Percentiles rank a stretch among this genome's conserved stretches.
Evolutionary conservation across 768 basidiomycete genomes (phyloP).

Genomic region (Mycena metata): DNA sequence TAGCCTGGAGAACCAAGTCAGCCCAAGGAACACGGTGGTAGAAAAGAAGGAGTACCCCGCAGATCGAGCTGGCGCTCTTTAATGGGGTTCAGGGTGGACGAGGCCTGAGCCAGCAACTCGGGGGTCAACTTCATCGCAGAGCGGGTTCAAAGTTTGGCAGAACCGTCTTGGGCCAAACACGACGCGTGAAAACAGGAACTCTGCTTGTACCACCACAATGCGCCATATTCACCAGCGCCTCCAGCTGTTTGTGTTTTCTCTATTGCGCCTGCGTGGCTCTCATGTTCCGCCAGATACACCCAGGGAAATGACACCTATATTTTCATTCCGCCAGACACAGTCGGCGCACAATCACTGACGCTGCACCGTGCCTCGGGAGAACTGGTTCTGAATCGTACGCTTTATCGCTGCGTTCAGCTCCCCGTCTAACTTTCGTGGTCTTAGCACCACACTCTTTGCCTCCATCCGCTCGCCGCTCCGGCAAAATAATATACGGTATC

Average conservation of each 20-base stretch:
- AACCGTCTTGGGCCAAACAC: conserved; percentile 41
- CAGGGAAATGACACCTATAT: conserved; percentile 83
- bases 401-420: conserved; percentile 18
- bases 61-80: conserved; percentile 95
- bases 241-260: conserved; percentile 65
- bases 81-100: conserved; percentile 82
- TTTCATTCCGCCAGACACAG: conserved; percentile 75
- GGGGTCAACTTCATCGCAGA: conserved; percentile 91
- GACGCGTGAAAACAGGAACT: conserved; percentile 52
- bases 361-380: conserved; percentile 83
- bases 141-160: conserved; percentile 27
- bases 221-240: conserved; percentile 79
- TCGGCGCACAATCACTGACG: conserved; percentile 75
- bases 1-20: conserved; percentile 68
- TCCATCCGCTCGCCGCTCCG: conserved; percentile 68
- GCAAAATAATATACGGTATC: conserved; percentile 80
- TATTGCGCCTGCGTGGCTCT: conserved; percentile 26
- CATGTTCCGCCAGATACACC: conserved; percentile 64
- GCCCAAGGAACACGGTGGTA: conserved; percentile 39
- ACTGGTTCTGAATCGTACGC: conserved; percentile 76
- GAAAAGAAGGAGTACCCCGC: conserved; percentile 67
- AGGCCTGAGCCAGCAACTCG: conserved; percentile 88
- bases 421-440: conserved; percentile 4
- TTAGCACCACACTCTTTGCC: conserved; percentile 53
- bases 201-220: conserved; percentile 58